phyloP scores from a whole-genome alignment of 352 stramenopile genomes.

The Phytophthora pinifolia region DNA sequence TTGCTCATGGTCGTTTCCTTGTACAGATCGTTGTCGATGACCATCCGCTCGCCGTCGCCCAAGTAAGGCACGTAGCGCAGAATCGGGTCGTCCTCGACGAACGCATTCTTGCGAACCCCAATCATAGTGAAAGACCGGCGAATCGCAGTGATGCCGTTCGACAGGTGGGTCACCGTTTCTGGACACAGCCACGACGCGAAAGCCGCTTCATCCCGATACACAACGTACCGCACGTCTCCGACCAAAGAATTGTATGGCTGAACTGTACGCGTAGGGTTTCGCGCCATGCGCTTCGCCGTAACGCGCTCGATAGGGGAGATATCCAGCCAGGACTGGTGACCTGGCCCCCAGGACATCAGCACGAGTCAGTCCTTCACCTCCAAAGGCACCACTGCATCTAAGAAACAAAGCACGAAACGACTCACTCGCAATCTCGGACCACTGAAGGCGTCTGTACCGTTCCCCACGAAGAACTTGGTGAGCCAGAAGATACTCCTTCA shows the following conservation, averaged over 20 bases:
- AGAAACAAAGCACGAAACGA: conserved; percentile 1
- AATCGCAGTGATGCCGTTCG: conserved; percentile 44
- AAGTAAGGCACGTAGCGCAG: conserved; percentile 90
- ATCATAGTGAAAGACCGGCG: conserved; percentile 65
- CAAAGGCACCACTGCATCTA: background rate
- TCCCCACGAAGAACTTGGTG: conserved; percentile 31
- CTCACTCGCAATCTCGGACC: conserved; percentile 39
- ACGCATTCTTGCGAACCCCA: conserved; percentile 69
- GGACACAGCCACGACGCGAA: conserved; percentile 34
- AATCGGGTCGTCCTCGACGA: conserved; percentile 80
- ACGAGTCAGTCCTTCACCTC: background rate
- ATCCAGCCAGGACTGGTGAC: conserved; percentile 26
- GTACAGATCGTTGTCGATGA: conserved; percentile 66
- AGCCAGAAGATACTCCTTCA: conserved; percentile 26
- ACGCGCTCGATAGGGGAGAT: conserved; percentile 38
- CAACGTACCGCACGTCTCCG: conserved; percentile 40
- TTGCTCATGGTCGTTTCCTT: conserved; percentile 63
- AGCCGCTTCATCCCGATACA: conserved; percentile 18
- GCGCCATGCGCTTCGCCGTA: conserved; percentile 27
- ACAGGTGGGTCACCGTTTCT: conserved; percentile 57
- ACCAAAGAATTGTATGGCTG: conserved; percentile 39
- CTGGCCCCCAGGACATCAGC: conserved; percentile 12
- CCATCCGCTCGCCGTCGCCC: conserved; percentile 61
- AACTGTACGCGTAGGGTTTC: conserved; percentile 10
- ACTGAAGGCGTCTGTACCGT: conserved; percentile 24